phyloP scores from a whole-genome alignment of 2,329 filamentous ascomycete species.

The Passalora sequoiae region DNA sequence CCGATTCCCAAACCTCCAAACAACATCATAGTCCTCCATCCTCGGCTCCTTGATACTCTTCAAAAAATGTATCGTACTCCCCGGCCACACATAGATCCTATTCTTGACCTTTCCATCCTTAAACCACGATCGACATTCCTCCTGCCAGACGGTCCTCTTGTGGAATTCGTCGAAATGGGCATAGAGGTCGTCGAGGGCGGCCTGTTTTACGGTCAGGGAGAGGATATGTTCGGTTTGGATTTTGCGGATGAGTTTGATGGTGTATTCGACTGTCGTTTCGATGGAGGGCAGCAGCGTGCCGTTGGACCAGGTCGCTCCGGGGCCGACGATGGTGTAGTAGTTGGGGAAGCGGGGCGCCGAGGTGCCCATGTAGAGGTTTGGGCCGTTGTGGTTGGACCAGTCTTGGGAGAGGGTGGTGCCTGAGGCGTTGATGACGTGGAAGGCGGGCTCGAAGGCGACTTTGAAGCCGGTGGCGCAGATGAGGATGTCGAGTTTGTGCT shows the following conservation, averaged over 20 bases:
- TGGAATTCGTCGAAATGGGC: slow-evolving; percentile 42
- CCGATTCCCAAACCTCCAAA: slow-evolving; percentile 8
- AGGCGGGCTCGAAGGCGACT: slow-evolving; percentile 28
- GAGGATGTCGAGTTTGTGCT: slow-evolving; percentile 31
- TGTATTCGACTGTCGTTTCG: slow-evolving; percentile 39
- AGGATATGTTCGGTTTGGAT: slow-evolving; percentile 22
- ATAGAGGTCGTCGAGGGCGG: slow-evolving; percentile 23
- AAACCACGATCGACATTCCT: slow-evolving; percentile 21
- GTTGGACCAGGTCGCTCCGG: slow-evolving; percentile 22
- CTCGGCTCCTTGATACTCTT: too few species aligned
- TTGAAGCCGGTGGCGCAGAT: slow-evolving; percentile 36
- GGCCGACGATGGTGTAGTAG: slow-evolving; percentile 26
- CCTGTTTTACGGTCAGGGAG: slow-evolving; percentile 22
- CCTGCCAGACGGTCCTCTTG: slow-evolving; percentile 27
- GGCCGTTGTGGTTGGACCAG: slow-evolving; percentile 23
- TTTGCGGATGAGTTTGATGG: slow-evolving; percentile 39
- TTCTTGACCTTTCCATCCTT: too few species aligned
- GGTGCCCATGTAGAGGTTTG: slow-evolving; percentile 28
- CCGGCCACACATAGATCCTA: too few species aligned
- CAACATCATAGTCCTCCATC: slow-evolving; percentile 49
- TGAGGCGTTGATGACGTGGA: slow-evolving; percentile 32
- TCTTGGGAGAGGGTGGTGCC: slow-evolving; percentile 17
- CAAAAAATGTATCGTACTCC: too few species aligned
- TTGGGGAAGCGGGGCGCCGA: slow-evolving; percentile 31
- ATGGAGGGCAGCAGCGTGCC: slow-evolving; percentile 23